Evolutionary conservation across 1,284 basidiomycete species (phyloP), one percentile per base, ranked within the genome.

Genomic region (Ustilago cynodontis): DNA sequence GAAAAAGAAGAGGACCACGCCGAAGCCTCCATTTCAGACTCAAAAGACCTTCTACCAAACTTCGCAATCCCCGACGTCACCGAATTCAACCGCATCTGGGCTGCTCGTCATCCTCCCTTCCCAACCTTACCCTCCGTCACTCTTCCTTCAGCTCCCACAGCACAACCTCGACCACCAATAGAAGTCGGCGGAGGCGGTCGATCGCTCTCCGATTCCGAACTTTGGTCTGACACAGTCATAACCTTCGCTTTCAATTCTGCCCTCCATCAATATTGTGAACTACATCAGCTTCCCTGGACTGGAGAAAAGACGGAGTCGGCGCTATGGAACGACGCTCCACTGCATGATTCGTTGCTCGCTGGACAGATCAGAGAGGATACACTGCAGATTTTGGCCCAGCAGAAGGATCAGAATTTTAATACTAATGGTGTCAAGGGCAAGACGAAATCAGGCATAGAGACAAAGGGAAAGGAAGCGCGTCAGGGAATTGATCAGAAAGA

Each of bases 141-240:
- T 52, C 14, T 47, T 35, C 4, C 64, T 10, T 9, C 56, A 53
- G 20, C 3, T 26, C 0, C 31, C 4, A 2, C 56, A 24, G 26
- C 16, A 13, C 43, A 28, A 56, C 35, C n/a, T 49, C 74, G 70
- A 24, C 74, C 65, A 3, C 66, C 59, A 0, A 2, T 13, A 11
- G 56, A 29, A 41, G 73, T 76, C 14, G 68, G 68, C 0, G 73
- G 73, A 11, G 73, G 65, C 20, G 74, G 74, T 3, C 54, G 74
- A 2, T 47, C 31, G 0, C 57, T 77, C 9, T 49, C 59, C 1
- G 70, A 77, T 26, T 0, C 56, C 37, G 74, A 77, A 29, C 37
- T 77, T n/a, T 77, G 52, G 52, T 26, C 28, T n/a, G 20, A 41
- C 29, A 28, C 10, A 3, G n/a, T 11, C 37, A 20, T 77, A 24